Percentiles rank a stretch among this genome's conserved stretches.
Evolutionary conservation across 2,329 filamentous ascomycete species (phyloP).

Genomic region (Sporothrix mexicana): DNA sequence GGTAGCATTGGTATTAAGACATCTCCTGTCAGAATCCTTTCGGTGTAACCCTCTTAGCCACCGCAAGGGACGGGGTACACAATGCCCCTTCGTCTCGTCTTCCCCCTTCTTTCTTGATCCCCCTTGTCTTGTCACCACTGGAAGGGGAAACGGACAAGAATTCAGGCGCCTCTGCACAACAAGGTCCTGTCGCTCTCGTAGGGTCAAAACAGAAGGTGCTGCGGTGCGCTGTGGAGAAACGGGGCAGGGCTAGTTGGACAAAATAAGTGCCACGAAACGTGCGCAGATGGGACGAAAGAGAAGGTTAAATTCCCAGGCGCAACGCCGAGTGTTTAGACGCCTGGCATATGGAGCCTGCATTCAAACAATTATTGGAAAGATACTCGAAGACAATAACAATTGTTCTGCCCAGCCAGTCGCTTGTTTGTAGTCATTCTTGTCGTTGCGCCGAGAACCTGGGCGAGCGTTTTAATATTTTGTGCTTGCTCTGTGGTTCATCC

Average conservation of each 20-base stretch:
- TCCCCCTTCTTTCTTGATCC: neutral
- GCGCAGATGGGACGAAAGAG: neutral
- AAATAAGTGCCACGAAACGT: constrained; percentile 8
- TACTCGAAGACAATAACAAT: neutral
- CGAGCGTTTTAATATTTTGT: neutral
- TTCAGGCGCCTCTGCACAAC: neutral
- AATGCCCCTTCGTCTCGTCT: neutral
- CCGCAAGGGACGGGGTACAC: neutral
- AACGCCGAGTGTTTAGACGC: neutral
- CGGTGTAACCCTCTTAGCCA: neutral
- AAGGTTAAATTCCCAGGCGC: neutral
- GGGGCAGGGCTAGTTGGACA: neutral
- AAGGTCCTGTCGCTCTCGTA: neutral
- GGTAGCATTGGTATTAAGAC: constrained; percentile 11
- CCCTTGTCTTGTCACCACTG: neutral
- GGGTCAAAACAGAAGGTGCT: constrained; percentile 4
- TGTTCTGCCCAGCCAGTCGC: neutral
- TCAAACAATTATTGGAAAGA: neutral
- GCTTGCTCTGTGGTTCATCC: neutral
- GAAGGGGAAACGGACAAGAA: no score
- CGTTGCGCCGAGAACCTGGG: neutral
- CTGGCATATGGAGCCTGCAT: no score
- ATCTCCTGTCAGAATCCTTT: constrained; percentile 1
- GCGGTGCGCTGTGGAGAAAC: neutral
- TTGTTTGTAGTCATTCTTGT: neutral